phyloP scores from a whole-genome alignment of 148 eudicot species.

The Persicaria tinctoria region DNA sequence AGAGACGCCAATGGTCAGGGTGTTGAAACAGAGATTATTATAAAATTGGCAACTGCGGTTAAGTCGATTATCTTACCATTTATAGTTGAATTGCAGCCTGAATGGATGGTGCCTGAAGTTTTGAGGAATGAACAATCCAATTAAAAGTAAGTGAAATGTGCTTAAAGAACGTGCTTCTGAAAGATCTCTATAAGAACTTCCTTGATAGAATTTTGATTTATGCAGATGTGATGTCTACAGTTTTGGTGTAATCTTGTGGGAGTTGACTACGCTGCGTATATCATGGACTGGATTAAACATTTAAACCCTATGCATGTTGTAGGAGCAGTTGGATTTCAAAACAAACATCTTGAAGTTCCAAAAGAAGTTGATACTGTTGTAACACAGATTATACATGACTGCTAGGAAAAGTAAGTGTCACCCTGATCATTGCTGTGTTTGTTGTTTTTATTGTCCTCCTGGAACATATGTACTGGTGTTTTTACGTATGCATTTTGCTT shows the following conservation, averaged over 20 bases:
- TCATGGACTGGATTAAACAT: conserved; percentile 95
- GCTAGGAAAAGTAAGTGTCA: conserved; percentile 84
- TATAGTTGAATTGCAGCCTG: conserved; percentile 49
- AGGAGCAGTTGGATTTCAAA: conserved; percentile 94
- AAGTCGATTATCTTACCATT: neutral
- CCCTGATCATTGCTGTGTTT: neutral
- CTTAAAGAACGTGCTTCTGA: neutral
- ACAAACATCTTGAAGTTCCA: conserved; percentile 69
- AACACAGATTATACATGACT: conserved; percentile 66
- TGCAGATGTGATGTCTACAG: conserved; percentile 93
- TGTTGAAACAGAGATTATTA: neutral
- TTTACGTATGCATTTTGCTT: too few species aligned
- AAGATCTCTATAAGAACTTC: neutral
- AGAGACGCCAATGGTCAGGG: too few species aligned
- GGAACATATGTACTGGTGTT: too few species aligned
- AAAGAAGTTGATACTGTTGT: conserved; percentile 57
- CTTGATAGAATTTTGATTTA: conserved; percentile 7
- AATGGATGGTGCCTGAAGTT: too few species aligned
- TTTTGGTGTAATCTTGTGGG: conserved; percentile 95
- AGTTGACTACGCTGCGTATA: conserved; percentile 65
- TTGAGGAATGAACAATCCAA: conserved; percentile 84
- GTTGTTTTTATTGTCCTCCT: neutral
- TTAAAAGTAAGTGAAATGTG: conserved; percentile 66
- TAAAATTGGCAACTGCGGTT: neutral
- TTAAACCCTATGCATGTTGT: conserved; percentile 99